Evolutionary conservation across 2,329 filamentous ascomycete genomes (phyloP).

Genomic region (Xylaria sp.): DNA sequence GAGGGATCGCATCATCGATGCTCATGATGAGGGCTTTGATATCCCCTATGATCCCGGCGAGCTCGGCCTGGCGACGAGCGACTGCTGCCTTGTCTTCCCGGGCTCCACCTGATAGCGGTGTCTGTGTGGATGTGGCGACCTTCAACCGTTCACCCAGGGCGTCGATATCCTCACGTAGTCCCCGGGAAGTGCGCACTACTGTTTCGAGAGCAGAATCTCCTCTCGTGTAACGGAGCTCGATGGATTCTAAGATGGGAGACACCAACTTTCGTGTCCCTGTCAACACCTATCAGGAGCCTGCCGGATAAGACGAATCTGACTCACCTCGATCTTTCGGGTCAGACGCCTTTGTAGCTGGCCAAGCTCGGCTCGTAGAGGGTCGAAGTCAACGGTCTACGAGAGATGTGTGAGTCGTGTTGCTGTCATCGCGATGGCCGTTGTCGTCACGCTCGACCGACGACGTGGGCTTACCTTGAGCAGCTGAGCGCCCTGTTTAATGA

Average conservation of each 20-base stretch:
- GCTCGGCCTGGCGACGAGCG: constrained; percentile 69
- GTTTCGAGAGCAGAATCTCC: constrained; percentile 77
- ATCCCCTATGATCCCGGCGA: constrained; percentile 75
- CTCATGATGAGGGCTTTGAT: constrained; percentile 78
- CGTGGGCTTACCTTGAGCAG: constrained; percentile 66
- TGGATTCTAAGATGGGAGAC: constrained; percentile 47
- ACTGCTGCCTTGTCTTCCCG: constrained; percentile 60
- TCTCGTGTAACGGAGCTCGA: constrained; percentile 58
- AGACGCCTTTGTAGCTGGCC: constrained; percentile 76
- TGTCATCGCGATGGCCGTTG: too few species aligned
- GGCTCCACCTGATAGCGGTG: constrained; percentile 58
- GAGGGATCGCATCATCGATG: constrained; percentile 90
- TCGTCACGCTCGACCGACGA: too few species aligned
- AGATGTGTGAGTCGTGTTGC: constrained; percentile 6
- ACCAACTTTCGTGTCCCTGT: constrained; percentile 41
- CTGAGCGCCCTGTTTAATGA: constrained; percentile 82
- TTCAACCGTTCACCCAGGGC: constrained; percentile 79
- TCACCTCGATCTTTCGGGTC: constrained; percentile 84
- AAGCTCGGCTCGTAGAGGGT: constrained; percentile 74
- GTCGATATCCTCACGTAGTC: constrained; percentile 84
- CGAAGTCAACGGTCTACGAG: constrained; percentile 72
- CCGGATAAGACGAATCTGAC: constrained; percentile 37
- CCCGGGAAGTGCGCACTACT: constrained; percentile 83
- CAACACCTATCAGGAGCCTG: not conserved
- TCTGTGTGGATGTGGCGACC: constrained; percentile 72